These are phyloP conservation scores for Triangularia verruculosa DNA, from an alignment of 2,329 filamentous ascomycete genomes.

Conservation along the genomic window DNA sequence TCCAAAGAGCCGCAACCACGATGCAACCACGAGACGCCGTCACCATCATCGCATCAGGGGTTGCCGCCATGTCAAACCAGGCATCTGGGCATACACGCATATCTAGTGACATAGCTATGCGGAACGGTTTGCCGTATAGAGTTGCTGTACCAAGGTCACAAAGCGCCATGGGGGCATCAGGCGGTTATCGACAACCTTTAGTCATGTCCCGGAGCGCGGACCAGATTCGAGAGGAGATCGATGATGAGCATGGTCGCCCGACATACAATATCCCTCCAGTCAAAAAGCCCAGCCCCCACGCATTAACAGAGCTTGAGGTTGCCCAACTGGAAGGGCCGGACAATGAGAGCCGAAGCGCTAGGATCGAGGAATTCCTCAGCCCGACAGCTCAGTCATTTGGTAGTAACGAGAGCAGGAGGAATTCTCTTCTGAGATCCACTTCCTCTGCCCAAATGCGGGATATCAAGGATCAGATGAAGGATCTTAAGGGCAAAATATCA, in stretches of 20 bases:
- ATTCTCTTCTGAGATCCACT: slow-evolving; percentile 57
- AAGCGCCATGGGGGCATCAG: slow-evolving; percentile 60
- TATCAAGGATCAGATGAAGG: slow-evolving; percentile 80
- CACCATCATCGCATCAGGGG: not conserved
- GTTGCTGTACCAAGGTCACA: slow-evolving; percentile 56
- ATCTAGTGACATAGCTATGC: slow-evolving; percentile 58
- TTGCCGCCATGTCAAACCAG: slow-evolving; percentile 24
- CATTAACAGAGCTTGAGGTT: slow-evolving; percentile 53
- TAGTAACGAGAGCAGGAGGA: slow-evolving; percentile 38
- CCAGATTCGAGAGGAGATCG: slow-evolving; percentile 35
- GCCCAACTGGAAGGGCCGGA: slow-evolving; percentile 25
- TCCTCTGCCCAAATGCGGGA: slow-evolving; percentile 71
- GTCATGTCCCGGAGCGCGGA: slow-evolving; percentile 45
- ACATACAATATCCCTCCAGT: slow-evolving; percentile 40
- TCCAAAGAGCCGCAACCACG: slow-evolving; percentile 41
- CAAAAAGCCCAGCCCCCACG: slow-evolving; percentile 46
- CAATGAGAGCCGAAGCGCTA: slow-evolving; percentile 30
- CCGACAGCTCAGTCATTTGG: slow-evolving; percentile 42
- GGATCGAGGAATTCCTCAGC: slow-evolving; percentile 41
- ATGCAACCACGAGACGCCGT: slow-evolving; percentile 34
- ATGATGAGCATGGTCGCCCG: slow-evolving; percentile 30
- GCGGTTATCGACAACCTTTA: slow-evolving; percentile 54
- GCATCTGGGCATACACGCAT: slow-evolving; percentile 55
- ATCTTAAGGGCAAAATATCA: slow-evolving; percentile 81
- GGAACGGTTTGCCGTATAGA: slow-evolving; percentile 40